Base-by-base conservation (phyloP, 805 yeast genomes). In the Kluyveromyces wickerhamii region DNA sequence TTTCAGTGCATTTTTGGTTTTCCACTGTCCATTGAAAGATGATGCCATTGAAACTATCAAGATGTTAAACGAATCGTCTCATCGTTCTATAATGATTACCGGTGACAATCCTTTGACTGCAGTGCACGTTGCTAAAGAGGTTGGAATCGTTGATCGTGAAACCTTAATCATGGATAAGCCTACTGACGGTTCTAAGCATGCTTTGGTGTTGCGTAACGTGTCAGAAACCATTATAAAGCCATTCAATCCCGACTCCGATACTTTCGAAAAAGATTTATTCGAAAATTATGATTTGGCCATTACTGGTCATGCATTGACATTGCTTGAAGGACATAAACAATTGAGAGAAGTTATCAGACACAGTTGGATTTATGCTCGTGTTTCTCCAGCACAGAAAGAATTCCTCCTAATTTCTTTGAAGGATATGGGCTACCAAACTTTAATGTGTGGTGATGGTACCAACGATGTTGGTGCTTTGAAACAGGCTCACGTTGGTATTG, bases 391-490 rank as follows among this genome's bases (percentile, higher is more conserved):
- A 17, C 98, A 92, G 65, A 92, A 92, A 64, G 98, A 92, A 62
- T 86, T 81, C 47, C 78, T 92, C 49, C 69, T 92, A 51, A 79
- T 77, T 42, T 73, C 87, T 24, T 73, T 85, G 58, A 92, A 89
- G 60, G 79, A 76, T 42, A 71, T 85, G 57, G 96, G 96, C 17
- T 92, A 89, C 63, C 81, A 76, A 54, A 92, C 97, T 16, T 71
- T 92, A 50, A 92, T 92, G 98, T 92, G 98, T 64, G 98, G 98
- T 69, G 98, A 92, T 64, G 98, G 98, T 63, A 92, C 98, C n/a
- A 92, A 92, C 57, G 98, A 92, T 68, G 98, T 92, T 33, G 98
- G 98, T 62, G 98, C 98, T 36, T 74, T 92, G 63, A 92, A 92
- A 61, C 97, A 92, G 66, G 97, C 98, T 2, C 95, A 92, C 54